Evolutionary conservation across 768 basidiomycete genomes (phyloP), one percentile per base, ranked within the genome.

Genomic region (Amanita jacksonii): DNA sequence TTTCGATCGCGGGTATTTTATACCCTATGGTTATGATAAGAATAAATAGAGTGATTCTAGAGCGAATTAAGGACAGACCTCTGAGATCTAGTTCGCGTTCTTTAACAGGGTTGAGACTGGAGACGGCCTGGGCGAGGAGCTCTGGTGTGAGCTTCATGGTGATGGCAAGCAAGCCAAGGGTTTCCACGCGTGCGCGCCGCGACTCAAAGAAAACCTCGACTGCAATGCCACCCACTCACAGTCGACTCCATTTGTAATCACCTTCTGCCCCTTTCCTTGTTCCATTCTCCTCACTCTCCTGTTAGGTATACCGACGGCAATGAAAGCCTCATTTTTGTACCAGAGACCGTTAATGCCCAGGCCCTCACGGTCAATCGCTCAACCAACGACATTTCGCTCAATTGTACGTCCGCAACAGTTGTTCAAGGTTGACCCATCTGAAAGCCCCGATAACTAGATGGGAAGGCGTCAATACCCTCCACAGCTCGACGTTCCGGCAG

Each of bases 1-100:
- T 94, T 81, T 94, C 91, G 60, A 94, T 94, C 45, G 85, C 78
- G 43, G 91, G 90, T 52, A 93, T 92, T 76, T 89, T 91, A 68
- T 85, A 85, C 46, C 90, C 89, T 92, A 62, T 53, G 55, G 47
- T 47, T 34, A 33, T 41, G 33, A 8, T 46, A 47, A 34, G 48
- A 53, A 53, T 51, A 59, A 49, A 60, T 54, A 39, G 50, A 56
- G 41, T 51, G 41, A 41, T 45, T 16, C 18, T 36, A 32, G 24
- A 46, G 47, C 43, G 28, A 34, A 38, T 45, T 39, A 12, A 28
- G 40, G 43, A 39, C 28, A 46, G 57, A 86, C 90, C 91, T 74
- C 91, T 72, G 41, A 94, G 79, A 61, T 94, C 91, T 35, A 94
- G 77, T 65, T 93, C 85, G 42, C 91, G 79, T 61, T 94, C 89